These are phyloP conservation scores for Vanderwaltozyma tropicalis DNA, from an alignment of 805 yeast genomes.

Conservation along the genomic window DNA sequence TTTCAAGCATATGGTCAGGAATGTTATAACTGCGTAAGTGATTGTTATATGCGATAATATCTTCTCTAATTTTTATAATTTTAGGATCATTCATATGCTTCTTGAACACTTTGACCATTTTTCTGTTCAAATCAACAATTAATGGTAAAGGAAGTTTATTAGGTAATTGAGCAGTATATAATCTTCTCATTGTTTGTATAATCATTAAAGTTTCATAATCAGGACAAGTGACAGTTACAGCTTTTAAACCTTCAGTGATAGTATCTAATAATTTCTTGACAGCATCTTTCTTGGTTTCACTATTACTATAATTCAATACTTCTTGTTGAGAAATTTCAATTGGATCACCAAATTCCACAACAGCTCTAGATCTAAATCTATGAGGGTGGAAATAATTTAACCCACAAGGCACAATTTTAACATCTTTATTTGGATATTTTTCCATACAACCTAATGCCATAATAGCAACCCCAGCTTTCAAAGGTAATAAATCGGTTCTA, in stretches of 20 bases:
- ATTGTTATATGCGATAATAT: conserved; percentile 64
- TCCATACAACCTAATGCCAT: conserved; percentile 96
- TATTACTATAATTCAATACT: conserved; percentile 52
- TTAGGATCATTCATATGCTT: conserved; percentile 62
- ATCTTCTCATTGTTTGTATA: conserved; percentile 83
- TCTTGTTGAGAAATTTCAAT: conserved; percentile 52
- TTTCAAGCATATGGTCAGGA: conserved; percentile 42
- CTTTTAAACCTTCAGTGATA: conserved; percentile 63
- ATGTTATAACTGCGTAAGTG: conserved; percentile 57
- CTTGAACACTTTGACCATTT: conserved; percentile 73
- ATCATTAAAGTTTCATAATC: conserved; percentile 85
- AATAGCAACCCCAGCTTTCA: conserved; percentile 94
- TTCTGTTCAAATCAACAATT: conserved; percentile 82
- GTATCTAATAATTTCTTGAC: conserved; percentile 60
- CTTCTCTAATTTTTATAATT: conserved; percentile 47
- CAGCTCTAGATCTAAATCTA: conserved; percentile 90
- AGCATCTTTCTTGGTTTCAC: conserved; percentile 60
- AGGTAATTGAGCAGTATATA: conserved; percentile 68
- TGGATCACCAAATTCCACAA: conserved; percentile 87
- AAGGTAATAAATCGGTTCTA: conserved; percentile 77
- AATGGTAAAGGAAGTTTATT: conserved; percentile 68
- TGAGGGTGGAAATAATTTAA: conserved; percentile 96
- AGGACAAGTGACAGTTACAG: conserved; percentile 82
- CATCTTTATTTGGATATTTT: conserved; percentile 60
- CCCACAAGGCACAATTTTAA: conserved; percentile 91